Evolutionary conservation across 2,329 filamentous ascomycete genomes (phyloP).

Genomic region (Chaetoscypha palmicola): DNA sequence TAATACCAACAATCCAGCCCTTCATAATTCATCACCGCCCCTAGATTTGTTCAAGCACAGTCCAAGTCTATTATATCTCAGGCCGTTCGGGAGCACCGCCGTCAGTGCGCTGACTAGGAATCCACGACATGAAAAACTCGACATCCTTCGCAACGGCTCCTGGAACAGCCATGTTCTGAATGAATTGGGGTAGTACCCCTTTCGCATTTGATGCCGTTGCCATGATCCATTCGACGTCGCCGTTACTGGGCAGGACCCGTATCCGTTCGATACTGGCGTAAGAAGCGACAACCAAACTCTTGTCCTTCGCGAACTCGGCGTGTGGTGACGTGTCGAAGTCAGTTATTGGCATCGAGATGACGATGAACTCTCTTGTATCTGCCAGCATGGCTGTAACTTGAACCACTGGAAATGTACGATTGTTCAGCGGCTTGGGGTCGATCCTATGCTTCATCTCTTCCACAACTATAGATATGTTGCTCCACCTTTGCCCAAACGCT

Average conservation of each 20-base stretch:
- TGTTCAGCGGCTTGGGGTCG: slow-evolving; percentile 47
- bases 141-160: slow-evolving; percentile 64
- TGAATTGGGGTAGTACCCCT: slow-evolving; percentile 56
- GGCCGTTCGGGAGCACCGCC: too few species aligned
- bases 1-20: too few species aligned
- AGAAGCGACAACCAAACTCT: slow-evolving; percentile 46
- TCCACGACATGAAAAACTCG: slow-evolving; percentile 59
- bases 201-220: slow-evolving; percentile 65
- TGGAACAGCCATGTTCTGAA: slow-evolving; percentile 59
- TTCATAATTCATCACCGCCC: too few species aligned
- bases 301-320: slow-evolving; percentile 34
- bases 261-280: slow-evolving; percentile 63
- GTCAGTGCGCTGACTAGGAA: slow-evolving; percentile 33
- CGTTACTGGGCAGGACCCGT: slow-evolving; percentile 25
- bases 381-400: slow-evolving; percentile 48
- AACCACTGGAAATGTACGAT: slow-evolving; percentile 60
- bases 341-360: slow-evolving; percentile 49
- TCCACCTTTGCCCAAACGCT: slow-evolving; percentile 37
- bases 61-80: too few species aligned
- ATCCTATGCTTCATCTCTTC: slow-evolving; percentile 62
- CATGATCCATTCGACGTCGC: slow-evolving; percentile 67
- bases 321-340: slow-evolving; percentile 34
- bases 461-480: slow-evolving; percentile 42
- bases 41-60: too few species aligned
- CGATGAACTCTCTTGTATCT: slow-evolving; percentile 42